These are phyloP conservation scores for Suillus cothurnatus DNA, from an alignment of 768 basidiomycete genomes.

Conservation along the genomic window DNA sequence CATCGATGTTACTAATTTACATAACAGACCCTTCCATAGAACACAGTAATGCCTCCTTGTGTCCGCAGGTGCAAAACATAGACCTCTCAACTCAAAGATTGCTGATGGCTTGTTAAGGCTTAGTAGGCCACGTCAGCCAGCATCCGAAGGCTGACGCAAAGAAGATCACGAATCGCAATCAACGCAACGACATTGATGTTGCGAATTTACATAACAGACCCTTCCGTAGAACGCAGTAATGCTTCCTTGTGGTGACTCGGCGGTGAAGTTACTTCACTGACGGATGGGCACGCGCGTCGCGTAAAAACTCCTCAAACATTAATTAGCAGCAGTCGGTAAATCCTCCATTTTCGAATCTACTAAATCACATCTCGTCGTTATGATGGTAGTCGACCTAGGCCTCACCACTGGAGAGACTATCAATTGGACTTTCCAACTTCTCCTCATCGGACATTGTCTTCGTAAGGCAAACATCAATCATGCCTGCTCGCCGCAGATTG, in stretches of 20 bases:
- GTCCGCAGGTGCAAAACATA: too few species aligned
- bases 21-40: background rate
- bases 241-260: background rate
- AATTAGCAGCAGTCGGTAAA: too few species aligned
- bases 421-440: background rate
- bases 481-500: constrained; percentile 3
- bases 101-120: too few species aligned
- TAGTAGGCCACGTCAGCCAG: too few species aligned
- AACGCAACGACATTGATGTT: too few species aligned
- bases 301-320: background rate
- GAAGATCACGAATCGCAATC: too few species aligned
- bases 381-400: background rate
- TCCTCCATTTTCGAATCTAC: background rate
- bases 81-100: too few species aligned
- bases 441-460: background rate
- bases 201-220: too few species aligned
- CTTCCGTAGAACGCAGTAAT: background rate
- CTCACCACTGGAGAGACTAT: background rate
- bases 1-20: background rate
- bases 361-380: background rate
- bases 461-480: constrained; percentile 4
- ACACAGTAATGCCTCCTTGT: too few species aligned
- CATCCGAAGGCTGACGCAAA: too few species aligned
- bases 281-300: background rate
- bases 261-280: background rate